Evolutionary conservation across 164 flowering plant species (phyloP).

Genomic region (Amborella trichopoda): DNA sequence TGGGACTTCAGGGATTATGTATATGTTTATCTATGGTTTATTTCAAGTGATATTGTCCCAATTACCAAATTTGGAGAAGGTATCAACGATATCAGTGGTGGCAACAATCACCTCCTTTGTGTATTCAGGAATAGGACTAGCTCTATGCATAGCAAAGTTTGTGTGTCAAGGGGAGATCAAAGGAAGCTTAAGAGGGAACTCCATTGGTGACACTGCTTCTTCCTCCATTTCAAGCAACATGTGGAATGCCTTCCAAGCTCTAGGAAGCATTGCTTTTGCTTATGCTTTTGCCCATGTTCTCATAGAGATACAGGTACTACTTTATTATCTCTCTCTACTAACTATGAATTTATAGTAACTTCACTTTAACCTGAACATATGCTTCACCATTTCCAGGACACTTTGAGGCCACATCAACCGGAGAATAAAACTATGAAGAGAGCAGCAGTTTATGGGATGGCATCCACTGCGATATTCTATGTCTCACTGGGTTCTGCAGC

Average conservation of each 20-base stretch:
- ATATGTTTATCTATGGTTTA: conserved; percentile 24
- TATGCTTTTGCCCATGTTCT: conserved; percentile 2
- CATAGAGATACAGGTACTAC: conserved; percentile 19
- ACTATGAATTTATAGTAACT: too few species aligned
- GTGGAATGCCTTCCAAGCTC: conserved; percentile 13
- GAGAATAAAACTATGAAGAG: conserved; percentile 22
- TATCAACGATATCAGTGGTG: conserved; percentile 25
- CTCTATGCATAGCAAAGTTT: conserved; percentile 19
- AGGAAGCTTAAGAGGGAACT: conserved; percentile 2
- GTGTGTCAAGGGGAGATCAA: background rate
- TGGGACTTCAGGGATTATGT: conserved; percentile 14
- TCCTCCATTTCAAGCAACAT: conserved; percentile 8
- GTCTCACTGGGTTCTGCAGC: conserved; percentile 38
- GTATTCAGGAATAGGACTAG: conserved; percentile 23
- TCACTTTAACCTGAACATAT: too few species aligned
- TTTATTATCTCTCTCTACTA: too few species aligned
- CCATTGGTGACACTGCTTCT: conserved; percentile 2
- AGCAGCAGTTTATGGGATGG: conserved; percentile 10
- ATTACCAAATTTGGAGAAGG: conserved; percentile 27
- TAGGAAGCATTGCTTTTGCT: conserved; percentile 6
- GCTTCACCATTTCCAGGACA: too few species aligned
- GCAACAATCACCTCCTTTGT: conserved; percentile 37
- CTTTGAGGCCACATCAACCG: conserved; percentile 19
- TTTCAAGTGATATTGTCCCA: conserved; percentile 21
- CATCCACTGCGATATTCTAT: conserved; percentile 21